Percentiles rank a stretch among this genome's conserved stretches.
Evolutionary conservation across 106 monocot species (phyloP).

Genomic region (Xerophyta viscosa): DNA sequence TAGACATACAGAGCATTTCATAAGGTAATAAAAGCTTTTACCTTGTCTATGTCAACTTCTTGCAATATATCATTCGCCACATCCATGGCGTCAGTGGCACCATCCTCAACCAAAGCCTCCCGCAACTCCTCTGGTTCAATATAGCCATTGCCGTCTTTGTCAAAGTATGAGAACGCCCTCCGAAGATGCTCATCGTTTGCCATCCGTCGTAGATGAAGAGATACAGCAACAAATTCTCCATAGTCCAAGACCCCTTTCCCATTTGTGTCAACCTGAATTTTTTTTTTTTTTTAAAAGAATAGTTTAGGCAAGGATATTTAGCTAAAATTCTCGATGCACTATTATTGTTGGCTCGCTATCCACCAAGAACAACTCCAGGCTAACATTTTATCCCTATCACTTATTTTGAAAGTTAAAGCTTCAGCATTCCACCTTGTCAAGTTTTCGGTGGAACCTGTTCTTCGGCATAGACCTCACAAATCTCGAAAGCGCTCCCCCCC

Average conservation of each 20-base stretch:
- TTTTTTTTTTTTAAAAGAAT: too few relatives aligned
- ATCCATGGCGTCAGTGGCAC: constrained; percentile 44
- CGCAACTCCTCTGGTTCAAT: constrained; percentile 82
- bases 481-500: too few relatives aligned
- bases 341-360: too few relatives aligned
- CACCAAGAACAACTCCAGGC: too few relatives aligned
- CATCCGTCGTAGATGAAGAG: constrained; percentile 86
- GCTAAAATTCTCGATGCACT: too few relatives aligned
- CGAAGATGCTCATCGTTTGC: constrained; percentile 87
- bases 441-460: too few relatives aligned
- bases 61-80: constrained; percentile 82
- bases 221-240: constrained; percentile 85
- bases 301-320: too few relatives aligned
- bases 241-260: constrained; percentile 79
- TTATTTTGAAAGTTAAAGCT: too few relatives aligned
- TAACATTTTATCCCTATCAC: too few relatives aligned
- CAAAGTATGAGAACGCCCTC: constrained; percentile 78
- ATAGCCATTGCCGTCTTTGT: constrained; percentile 82
- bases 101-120: constrained; percentile 78
- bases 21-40: constrained; percentile 5
- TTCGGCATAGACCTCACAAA: too few relatives aligned
- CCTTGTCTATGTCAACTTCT: constrained; percentile 97
- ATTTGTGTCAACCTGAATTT: constrained; percentile 78
- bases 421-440: too few relatives aligned
- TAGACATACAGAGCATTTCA: too few relatives aligned